Percentiles rank a stretch among this genome's conserved stretches.
These are phyloP conservation scores for Fusarium burgessii DNA, from an alignment of 2,329 filamentous ascomycete genomes.

Conservation along the genomic window DNA sequence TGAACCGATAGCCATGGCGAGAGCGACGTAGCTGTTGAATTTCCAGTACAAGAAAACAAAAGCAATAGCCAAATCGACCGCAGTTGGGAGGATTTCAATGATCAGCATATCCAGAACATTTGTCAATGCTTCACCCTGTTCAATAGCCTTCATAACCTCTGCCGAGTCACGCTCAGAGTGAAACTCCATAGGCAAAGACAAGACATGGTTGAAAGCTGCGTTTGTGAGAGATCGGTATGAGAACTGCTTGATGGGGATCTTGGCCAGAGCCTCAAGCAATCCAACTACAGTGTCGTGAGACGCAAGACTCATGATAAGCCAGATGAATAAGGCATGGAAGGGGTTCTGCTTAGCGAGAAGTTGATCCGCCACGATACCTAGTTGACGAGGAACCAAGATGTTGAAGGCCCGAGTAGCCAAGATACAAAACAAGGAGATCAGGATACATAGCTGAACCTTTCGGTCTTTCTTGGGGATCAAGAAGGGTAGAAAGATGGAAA, in stretches of 20 bases:
- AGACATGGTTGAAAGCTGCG: conserved; percentile 74
- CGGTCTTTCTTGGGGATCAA: conserved; percentile 49
- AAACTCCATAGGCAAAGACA: conserved; percentile 77
- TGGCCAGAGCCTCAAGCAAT: conserved; percentile 43
- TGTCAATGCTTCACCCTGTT: conserved; percentile 70
- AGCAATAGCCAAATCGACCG: conserved; percentile 71
- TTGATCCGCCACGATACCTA: conserved; percentile 49
- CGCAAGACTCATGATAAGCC: conserved; percentile 31
- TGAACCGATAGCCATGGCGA: conserved; percentile 50
- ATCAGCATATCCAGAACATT: conserved; percentile 69
- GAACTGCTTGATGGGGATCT: conserved; percentile 53
- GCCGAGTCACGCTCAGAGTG: conserved; percentile 74
- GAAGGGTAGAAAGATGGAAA: conserved; percentile 48
- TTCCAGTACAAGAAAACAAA: conserved; percentile 70
- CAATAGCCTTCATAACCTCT: conserved; percentile 73
- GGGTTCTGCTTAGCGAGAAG: conserved; percentile 41
- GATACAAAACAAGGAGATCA: conserved; percentile 43
- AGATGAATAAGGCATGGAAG: conserved; percentile 34
- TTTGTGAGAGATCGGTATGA: conserved; percentile 67
- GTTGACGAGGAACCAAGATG: conserved; percentile 49
- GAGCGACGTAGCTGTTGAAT: conserved; percentile 70
- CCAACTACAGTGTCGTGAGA: conserved; percentile 20
- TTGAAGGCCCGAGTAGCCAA: conserved; percentile 44
- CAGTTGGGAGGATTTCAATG: conserved; percentile 70
- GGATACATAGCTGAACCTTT: conserved; percentile 48